Conservation (phyloP, 2,329 filamentous ascomycete species). For the Penicillium sp. region DNA sequence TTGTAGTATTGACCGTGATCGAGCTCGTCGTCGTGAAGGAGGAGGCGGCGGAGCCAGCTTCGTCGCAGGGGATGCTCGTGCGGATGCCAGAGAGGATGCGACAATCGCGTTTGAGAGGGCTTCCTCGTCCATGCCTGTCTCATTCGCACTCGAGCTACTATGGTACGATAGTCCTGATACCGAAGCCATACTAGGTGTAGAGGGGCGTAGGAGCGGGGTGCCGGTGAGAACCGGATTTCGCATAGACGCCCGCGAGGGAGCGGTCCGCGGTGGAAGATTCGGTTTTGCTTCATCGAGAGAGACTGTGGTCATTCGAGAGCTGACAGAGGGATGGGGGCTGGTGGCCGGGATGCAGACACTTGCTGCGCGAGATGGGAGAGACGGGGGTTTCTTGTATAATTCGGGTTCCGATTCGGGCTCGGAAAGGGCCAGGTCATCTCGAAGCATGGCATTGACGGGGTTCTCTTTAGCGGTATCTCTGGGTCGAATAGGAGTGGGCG, state of each 20-base stretch:
- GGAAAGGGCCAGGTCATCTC: slow-evolving; percentile 18
- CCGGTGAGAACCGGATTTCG: slow-evolving; percentile 20
- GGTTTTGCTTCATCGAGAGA: slow-evolving; percentile 32
- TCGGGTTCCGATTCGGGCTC: slow-evolving; percentile 17
- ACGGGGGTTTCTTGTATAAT: slow-evolving; percentile 16
- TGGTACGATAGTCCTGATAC: slow-evolving; percentile 34
- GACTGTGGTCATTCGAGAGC: slow-evolving; percentile 21
- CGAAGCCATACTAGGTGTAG: slow-evolving; percentile 37
- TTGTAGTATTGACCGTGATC: slow-evolving; percentile 46
- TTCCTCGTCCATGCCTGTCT: slow-evolving; percentile 41
- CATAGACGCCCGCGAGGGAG: slow-evolving; percentile 21
- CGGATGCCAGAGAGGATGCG: slow-evolving; percentile 54
- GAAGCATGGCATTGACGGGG: slow-evolving; percentile 21
- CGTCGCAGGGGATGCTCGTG: slow-evolving; percentile 47
- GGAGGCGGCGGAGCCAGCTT: slow-evolving; percentile 48
- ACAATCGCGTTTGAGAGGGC: slow-evolving; percentile 55
- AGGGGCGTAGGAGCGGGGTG: slow-evolving; percentile 27
- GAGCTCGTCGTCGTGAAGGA: slow-evolving; percentile 43
- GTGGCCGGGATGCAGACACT: slow-evolving; percentile 16
- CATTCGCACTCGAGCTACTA: slow-evolving; percentile 36
- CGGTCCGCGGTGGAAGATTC: slow-evolving; percentile 35
- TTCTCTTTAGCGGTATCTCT: background rate
- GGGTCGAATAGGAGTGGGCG: slow-evolving; percentile 36
- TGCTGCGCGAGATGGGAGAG: slow-evolving; percentile 20
- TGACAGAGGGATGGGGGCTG: slow-evolving; percentile 26